Conservation (phyloP, 2,329 filamentous ascomycete genomes). For the Aspergillus sp. region DNA sequence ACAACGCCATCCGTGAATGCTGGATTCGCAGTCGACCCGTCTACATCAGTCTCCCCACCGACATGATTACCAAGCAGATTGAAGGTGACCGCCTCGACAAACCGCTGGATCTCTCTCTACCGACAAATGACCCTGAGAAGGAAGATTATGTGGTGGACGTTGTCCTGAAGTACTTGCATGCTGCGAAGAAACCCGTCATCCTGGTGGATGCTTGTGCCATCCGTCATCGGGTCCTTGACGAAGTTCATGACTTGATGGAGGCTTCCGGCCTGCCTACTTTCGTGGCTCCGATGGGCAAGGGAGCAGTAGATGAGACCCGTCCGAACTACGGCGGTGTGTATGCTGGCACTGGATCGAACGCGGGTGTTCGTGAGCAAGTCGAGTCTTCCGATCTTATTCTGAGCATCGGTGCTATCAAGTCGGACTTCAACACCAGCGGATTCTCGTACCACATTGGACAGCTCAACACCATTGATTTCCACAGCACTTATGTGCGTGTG, state of each 20-base stretch:
- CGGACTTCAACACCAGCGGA: conserved; percentile 59
- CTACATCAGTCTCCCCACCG: conserved; percentile 80
- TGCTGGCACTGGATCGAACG: conserved; percentile 72
- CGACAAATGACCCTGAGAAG: conserved; percentile 66
- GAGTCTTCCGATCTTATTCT: conserved; percentile 46
- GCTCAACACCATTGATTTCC: conserved; percentile 79
- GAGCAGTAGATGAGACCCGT: conserved; percentile 74
- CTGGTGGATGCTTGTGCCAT: conserved; percentile 82
- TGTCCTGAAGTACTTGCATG: conserved; percentile 70
- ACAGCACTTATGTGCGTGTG: conserved; percentile 72
- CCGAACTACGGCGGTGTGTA: conserved; percentile 82
- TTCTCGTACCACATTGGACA: conserved; percentile 82
- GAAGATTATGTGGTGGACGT: conserved; percentile 84
- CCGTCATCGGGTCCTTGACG: conserved; percentile 70
- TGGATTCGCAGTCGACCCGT: conserved; percentile 74
- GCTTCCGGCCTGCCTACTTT: conserved; percentile 78
- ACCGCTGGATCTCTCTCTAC: conserved; percentile 66
- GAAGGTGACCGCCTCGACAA: conserved; percentile 71
- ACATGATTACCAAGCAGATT: conserved; percentile 75
- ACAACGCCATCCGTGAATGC: conserved; percentile 73
- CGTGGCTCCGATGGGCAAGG: conserved; percentile 88
- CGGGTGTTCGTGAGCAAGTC: conserved; percentile 45
- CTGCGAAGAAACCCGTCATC: conserved; percentile 73
- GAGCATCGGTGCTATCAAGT: conserved; percentile 48
- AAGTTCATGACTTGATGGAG: conserved; percentile 71